These are phyloP conservation scores for Stemphylium lycopersici DNA, from an alignment of 2,329 filamentous ascomycete genomes.

Conservation along the genomic window DNA sequence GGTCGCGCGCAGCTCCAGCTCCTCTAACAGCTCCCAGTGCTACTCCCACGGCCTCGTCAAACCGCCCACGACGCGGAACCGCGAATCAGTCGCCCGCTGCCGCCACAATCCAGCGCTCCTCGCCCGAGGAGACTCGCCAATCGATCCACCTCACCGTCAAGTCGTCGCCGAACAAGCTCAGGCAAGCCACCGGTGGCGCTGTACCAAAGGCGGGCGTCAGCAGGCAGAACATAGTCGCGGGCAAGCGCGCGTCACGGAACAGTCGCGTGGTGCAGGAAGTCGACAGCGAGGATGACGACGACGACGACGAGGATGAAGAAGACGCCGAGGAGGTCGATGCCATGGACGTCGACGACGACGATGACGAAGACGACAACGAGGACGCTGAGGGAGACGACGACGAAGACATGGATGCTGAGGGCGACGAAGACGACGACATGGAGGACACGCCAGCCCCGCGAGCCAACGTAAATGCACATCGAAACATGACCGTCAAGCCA, in stretches of 20 bases:
- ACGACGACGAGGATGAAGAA: slow-evolving; percentile 29
- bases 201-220: slow-evolving; percentile 39
- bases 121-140: slow-evolving; percentile 52
- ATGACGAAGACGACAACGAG: slow-evolving; percentile 49
- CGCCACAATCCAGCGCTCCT: slow-evolving; percentile 48
- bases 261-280: slow-evolving; percentile 49
- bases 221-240: slow-evolving; percentile 45
- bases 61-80: slow-evolving; percentile 46
- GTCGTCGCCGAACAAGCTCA: slow-evolving; percentile 56
- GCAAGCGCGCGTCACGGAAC: slow-evolving; percentile 48
- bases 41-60: slow-evolving; percentile 45
- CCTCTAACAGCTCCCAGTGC: slow-evolving; percentile 44
- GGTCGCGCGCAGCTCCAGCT: slow-evolving; percentile 42
- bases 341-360: slow-evolving; percentile 46
- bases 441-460: slow-evolving; percentile 42
- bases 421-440: slow-evolving; percentile 48
- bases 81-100: slow-evolving; percentile 43
- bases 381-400: slow-evolving; percentile 48
- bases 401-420: slow-evolving; percentile 48
- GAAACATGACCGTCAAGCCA: slow-evolving; percentile 43
- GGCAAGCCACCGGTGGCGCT: slow-evolving; percentile 53
- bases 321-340: slow-evolving; percentile 50
- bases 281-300: slow-evolving; percentile 51
- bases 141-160: slow-evolving; percentile 59
- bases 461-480: slow-evolving; percentile 31